Evolutionary conservation across 1,284 basidiomycete species (phyloP).

Genomic region (Leccinum ambiguum): DNA sequence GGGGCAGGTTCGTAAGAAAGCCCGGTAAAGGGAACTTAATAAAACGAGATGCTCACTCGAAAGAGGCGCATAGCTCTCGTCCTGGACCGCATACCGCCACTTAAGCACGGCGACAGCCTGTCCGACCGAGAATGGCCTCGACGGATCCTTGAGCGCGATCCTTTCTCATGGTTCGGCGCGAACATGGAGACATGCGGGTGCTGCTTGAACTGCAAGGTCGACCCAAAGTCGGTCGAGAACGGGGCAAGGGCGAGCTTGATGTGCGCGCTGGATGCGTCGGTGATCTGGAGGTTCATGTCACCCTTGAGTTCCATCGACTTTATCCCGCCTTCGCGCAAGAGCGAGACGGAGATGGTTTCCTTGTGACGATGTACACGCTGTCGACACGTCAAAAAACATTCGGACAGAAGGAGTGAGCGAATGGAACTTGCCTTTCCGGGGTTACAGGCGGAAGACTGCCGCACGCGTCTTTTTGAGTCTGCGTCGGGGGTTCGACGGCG

Average conservation of each 20-base stretch:
- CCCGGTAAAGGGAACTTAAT: neutral
- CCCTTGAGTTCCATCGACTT: slow-evolving; percentile 91
- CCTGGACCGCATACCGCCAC: slow-evolving; percentile 90
- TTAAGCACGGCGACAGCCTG: slow-evolving; percentile 88
- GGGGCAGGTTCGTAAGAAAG: neutral
- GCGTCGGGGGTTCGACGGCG: slow-evolving; percentile 42
- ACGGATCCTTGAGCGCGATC: slow-evolving; percentile 84
- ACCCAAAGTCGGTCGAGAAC: slow-evolving; percentile 61
- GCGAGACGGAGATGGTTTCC: slow-evolving; percentile 79
- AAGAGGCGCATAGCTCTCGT: slow-evolving; percentile 89
- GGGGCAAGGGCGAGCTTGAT: no score
- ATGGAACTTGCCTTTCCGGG: slow-evolving; percentile 62
- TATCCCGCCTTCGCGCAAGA: slow-evolving; percentile 90
- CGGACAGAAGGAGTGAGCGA: neutral
- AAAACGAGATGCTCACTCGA: slow-evolving; percentile 62
- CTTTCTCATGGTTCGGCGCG: slow-evolving; percentile 58
- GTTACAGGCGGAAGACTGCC: slow-evolving; percentile 77
- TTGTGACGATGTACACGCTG: slow-evolving; percentile 35
- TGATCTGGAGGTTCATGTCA: slow-evolving; percentile 89
- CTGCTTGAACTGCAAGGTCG: slow-evolving; percentile 87
- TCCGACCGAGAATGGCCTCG: slow-evolving; percentile 84
- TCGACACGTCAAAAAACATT: no score
- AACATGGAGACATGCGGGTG: slow-evolving; percentile 96
- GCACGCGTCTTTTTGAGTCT: slow-evolving; percentile 42
- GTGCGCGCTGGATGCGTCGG: slow-evolving; percentile 73